Conservation (phyloP, 495 filamentous ascomycete genomes). For the Terfezia claveryi region DNA sequence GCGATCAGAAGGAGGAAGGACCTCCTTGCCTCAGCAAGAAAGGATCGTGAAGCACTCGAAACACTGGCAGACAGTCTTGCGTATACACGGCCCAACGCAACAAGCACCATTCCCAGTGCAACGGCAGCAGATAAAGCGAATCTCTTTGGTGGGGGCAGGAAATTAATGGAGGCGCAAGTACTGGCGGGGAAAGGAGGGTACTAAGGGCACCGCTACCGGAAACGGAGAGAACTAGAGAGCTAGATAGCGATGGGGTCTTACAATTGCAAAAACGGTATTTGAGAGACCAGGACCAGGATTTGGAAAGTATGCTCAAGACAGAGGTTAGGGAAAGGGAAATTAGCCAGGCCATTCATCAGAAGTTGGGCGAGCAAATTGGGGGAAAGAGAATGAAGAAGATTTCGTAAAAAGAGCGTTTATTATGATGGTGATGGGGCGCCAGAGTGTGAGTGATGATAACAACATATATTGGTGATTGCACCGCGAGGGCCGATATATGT, state of each 20-base stretch:
- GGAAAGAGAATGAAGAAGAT: conserved; percentile 67
- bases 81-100: conserved; percentile 21
- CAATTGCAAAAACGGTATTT: conserved; percentile 70
- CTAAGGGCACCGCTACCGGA: conserved; percentile 58
- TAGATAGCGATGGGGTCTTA: conserved; percentile 75
- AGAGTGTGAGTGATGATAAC: too few relatives aligned
- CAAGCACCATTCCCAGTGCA: conserved; percentile 16
- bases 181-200: conserved; percentile 34
- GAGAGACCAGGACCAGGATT: conserved; percentile 61
- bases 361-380: conserved; percentile 66
- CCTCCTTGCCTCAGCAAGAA: conserved; percentile 49
- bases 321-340: conserved; percentile 67
- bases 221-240: conserved; percentile 65
- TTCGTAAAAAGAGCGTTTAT: conserved; percentile 22
- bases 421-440: too few relatives aligned
- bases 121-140: conserved; percentile 35
- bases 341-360: conserved; percentile 62
- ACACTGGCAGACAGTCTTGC: conserved; percentile 53
- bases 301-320: conserved; percentile 52
- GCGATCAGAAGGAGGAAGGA: conserved; percentile 66
- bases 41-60: conserved; percentile 74
- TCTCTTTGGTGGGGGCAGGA: conserved; percentile 21
- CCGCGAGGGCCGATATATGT: too few relatives aligned
- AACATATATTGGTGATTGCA: too few relatives aligned
- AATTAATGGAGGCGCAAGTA: conserved; percentile 4